Base-by-base conservation (phyloP, 2,329 filamentous ascomycete genomes). In the Botrytis byssoidea region DNA sequence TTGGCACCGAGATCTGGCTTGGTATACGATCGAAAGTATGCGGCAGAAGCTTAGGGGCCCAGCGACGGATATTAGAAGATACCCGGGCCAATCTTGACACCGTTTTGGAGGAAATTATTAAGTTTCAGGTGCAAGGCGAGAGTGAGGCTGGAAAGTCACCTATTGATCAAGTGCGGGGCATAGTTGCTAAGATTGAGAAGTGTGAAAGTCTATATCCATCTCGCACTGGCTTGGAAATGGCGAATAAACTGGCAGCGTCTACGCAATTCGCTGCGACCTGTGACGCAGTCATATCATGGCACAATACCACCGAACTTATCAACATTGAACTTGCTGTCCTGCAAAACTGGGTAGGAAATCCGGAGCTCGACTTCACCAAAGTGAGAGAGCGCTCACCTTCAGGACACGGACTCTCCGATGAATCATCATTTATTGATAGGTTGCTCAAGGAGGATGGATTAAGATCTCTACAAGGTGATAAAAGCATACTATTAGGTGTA, bases 321-420 rank as follows among this genome's bases (percentile, higher is more conserved):
- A 97, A 97, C 82, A 97, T 93, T 3, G 93, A 99, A 82, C 88
- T 99, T 74, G 90, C 91, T 22, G 95, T 98, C 76, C 83, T 99
- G 76, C 95, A 96, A 82, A 94, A 92, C 76, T 99, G 96, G 96
- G 96, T 99, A 40, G 96, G 96, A 72, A 99, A 99, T 80, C 91
- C 95, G 55, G 95, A 97, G 80, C 88, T 99, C 57, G 94, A 98
- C 83, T 99, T 98, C 81, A 90, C 90, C 69, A 92, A 92, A 80
- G 88, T 91, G 35, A 91, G 92, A 76, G 87, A 90, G 71, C 88
- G 89, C 74, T 91, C 93, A 0, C 89, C 90, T 3, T 88, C 87
- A 75, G 89, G 89, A 75, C 90, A 92, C 77, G 92, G 93, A 74
- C 88, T 97, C 66, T 90, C 91, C 40, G 95, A 98, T 79, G 95